Base-by-base conservation (phyloP, 306 rosid species). In the Trifolium dubium region DNA sequence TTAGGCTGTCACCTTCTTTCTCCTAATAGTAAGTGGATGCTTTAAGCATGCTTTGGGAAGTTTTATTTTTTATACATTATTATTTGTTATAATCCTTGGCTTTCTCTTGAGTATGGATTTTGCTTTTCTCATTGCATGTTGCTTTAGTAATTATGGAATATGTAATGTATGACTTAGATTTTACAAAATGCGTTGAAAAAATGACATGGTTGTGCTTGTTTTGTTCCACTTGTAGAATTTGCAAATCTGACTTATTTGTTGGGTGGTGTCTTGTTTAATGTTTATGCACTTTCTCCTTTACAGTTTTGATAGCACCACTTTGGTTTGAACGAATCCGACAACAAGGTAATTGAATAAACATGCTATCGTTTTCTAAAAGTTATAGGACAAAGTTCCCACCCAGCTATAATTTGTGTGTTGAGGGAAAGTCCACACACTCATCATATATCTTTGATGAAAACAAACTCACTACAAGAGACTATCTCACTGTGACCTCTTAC, bases 221-320 rank as follows among this genome's bases (percentile, higher is more conserved):
- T 68, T 15, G n/a, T 39, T 32, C 69, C 54, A 64, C 2, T 40
- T 41, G 4, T n/a, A 66, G 23, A 60, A 63, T 62, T 50, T 37
- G 56, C 32, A 37, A 31, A 60, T 73, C 29, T 34, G 63, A 29
- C 11, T 40, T 14, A 0, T 18, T 7, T 10, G 8, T 9, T 74
- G 37, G 65, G 72, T 51, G 64, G 39, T 46, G 9, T 3, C 3
- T 60, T 73, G 13, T 17, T 15, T 17, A 44, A 23, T 23, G 23
- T 31, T 28, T 29, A 56, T 56, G 18, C 77, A 50, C 40, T 50
- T 74, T 64, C 64, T 18, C 4, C 54, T 49, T 73, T 72, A 81
- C 72, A 73, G 83, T 79, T 73, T 87, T 86, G 47, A 86, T 79
- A 58, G 90, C 92, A 75, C 84, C 89, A 60, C 82, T 87, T 85